phyloP scores from a whole-genome alignment of 192 early-diverging fungal genomes.

The Diversispora epigaea region DNA sequence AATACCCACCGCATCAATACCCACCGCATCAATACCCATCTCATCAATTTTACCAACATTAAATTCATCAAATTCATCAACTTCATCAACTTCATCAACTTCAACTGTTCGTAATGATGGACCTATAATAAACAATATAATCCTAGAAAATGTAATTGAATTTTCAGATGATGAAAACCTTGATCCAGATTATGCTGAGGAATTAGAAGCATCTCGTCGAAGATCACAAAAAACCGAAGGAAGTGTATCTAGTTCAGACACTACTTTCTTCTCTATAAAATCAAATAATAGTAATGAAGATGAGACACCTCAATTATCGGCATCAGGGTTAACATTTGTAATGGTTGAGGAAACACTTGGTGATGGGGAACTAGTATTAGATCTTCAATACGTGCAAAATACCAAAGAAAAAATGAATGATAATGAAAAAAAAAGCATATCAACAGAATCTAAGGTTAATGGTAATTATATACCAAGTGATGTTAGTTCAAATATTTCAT shows the following conservation, averaged over 20 bases:
- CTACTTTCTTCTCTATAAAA: not conserved
- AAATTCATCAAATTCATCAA: not conserved
- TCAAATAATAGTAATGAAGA: not conserved
- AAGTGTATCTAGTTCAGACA: not conserved
- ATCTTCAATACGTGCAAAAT: not conserved
- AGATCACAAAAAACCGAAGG: not conserved
- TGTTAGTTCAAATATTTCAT: too few species aligned
- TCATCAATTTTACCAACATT: not conserved
- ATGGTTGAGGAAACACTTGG: slow-evolving; percentile 9
- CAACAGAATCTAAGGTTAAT: too few species aligned
- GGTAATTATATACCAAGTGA: too few species aligned
- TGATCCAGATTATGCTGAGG: slow-evolving; percentile 31
- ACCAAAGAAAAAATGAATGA: too few species aligned
- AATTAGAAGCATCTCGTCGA: slow-evolving; percentile 22
- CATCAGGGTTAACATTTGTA: slow-evolving; percentile 4
- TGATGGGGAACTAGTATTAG: slow-evolving; percentile 9
- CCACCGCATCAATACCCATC: slow-evolving; percentile 2
- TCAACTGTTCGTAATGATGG: not conserved
- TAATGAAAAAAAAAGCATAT: too few species aligned
- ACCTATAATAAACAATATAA: not conserved
- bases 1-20: too few species aligned
- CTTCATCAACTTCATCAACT: not conserved
- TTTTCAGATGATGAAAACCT: slow-evolving; percentile 29
- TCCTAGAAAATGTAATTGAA: not conserved
- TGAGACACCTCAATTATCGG: not conserved